These are phyloP conservation scores for Diaporthe vaccinii DNA, from an alignment of 2,329 filamentous ascomycete genomes.

Conservation along the genomic window DNA sequence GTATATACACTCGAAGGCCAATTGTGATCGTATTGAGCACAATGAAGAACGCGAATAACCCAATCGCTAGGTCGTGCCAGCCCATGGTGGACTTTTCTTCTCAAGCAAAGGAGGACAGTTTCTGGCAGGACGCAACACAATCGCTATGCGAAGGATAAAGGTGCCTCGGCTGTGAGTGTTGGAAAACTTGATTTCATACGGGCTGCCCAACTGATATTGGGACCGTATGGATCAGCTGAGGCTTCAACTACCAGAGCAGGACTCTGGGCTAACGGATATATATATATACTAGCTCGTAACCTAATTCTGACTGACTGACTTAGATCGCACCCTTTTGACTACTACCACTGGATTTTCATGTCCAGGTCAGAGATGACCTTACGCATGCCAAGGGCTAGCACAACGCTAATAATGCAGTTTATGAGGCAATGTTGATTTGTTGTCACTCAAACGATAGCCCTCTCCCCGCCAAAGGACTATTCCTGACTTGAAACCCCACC, in stretches of 20 bases:
- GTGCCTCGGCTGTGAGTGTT: background rate
- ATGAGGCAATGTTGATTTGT: background rate
- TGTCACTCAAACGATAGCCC: background rate
- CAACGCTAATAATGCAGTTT: no score
- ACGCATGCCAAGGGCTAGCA: no score
- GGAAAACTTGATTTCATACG: background rate
- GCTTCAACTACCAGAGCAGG: no score
- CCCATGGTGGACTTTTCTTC: background rate
- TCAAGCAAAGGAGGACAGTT: background rate
- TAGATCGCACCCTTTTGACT: no score
- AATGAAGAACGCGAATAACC: slow-evolving; percentile 31
- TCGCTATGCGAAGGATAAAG: background rate
- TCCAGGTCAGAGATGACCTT: no score
- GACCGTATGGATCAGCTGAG: no score
- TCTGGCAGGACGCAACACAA: background rate
- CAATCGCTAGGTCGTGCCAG: slow-evolving; percentile 1
- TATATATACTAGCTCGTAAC: no score
- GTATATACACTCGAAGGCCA: slow-evolving; percentile 30
- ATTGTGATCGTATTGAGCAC: slow-evolving; percentile 34
- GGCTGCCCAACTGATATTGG: background rate
- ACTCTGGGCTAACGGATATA: no score
- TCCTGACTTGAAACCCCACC: background rate
- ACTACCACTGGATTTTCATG: no score
- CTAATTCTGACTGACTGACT: no score
- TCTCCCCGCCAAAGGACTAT: background rate